Evolutionary conservation across 2,329 filamentous ascomycete genomes (phyloP), one percentile per base, ranked within the genome.

Genomic region (Trichoderma sp.): DNA sequence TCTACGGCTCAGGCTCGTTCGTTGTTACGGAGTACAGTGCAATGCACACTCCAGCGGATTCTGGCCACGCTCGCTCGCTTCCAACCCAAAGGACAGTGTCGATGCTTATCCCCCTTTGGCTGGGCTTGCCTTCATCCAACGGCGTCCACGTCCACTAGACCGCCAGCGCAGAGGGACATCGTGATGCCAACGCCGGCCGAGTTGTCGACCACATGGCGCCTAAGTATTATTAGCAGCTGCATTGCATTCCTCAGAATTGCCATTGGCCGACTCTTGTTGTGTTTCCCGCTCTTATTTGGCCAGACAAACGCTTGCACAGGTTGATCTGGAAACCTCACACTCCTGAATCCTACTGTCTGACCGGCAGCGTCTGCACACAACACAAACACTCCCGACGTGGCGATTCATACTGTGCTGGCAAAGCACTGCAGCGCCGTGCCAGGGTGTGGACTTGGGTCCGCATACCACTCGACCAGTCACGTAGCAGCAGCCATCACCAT

Each of bases 401-500:
- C 28, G 24, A 34, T 60, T 58, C 61, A 51, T 67, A 73, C 71
- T 62, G 53, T 60, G 64, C 64, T 67, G 64, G 60, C 58, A 71
- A 21, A 26, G n/a, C 34, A n/a, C 36, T 58, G 57, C 67, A 18
- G 57, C 64, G 58, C 47, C 70, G 64, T 64, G 71, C 68, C 58
- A 71, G 69, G 53, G 65, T 64, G 39, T 53, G 61, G 68, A 32
- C 68, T 34, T 60, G 62, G 58, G 57, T 65, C 43, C 65, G 73
- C 73, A 76, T 71, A 39, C 72, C 68, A 75, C 71, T 21, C 72
- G 71, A 53, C 64, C 60, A 63, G 71, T 73, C 73, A 71, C 71
- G 71, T 51, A 34, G 60, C 71, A 70, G 75, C 71, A 53, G 60
- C 73, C 76, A 78, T 80, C 77, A 72, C 74, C 73, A 65, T 47